Base-by-base conservation (phyloP, 495 filamentous ascomycete species). In the Cryomyces minteri region DNA sequence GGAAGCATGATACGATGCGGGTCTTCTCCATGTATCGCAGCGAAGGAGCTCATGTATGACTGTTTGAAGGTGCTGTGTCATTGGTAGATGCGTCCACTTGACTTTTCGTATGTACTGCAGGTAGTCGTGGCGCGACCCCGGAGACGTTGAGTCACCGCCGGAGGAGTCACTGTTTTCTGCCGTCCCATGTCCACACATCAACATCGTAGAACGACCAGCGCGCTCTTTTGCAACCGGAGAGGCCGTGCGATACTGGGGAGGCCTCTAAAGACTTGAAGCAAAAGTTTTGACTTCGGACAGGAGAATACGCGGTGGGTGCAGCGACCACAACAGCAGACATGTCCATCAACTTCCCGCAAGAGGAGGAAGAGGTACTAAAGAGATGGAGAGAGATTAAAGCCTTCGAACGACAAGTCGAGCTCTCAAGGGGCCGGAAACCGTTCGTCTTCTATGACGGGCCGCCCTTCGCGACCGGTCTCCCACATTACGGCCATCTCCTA, bases 401-500 rank as follows among this genome's bases (percentile, higher is more conserved):
- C 50, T 96, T 94, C 60, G 70, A 77, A 51, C 73, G 71, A 42
- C 81, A 84, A 60, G 71, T 82, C 32, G 77, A 82, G 63, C 73
- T 86, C 32, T 79, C 80, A 1, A 67, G 78, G 57, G 83, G 76
- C 45, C 72, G 74, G 42, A 67, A 76, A 44, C 81, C 76, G 36
- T 96, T 88, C 58, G 85, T 76, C 12, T 87, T 88, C 59, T 88
- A 87, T 3, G 70, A 77, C 62, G 72, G 75, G 30, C 73, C 73
- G 45, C 71, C 75, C 6, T 79, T 77, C 58, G 73, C 74, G 41
- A 41, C 77, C 37, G 88, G 79, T 40, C 68, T 88, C 11, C 92
- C 90, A 31, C 92, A 96, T 64, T 98, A 96, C 62, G 92, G 88
- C 54, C 90, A 96, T 65, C 67, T 98, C 37, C 76, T 98, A 47